Evolutionary conservation across 2,329 filamentous ascomycete species (phyloP), one percentile per base, ranked within the genome.

Genomic region (Ophiocordyceps camponoti-saundersi): DNA sequence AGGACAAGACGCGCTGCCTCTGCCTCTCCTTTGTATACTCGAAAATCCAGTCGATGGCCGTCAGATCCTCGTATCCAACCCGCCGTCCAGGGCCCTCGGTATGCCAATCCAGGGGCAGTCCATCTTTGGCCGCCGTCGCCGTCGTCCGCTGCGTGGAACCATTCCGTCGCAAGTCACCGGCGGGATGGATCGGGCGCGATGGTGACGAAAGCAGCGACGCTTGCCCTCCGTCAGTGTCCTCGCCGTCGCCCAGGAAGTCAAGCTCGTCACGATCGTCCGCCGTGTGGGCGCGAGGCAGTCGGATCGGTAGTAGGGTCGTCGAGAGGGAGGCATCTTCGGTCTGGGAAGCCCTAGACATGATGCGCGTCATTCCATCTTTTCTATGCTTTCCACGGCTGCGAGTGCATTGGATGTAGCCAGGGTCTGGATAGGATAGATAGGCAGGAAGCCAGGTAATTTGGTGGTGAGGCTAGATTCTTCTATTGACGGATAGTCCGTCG

Each of bases 11-110:
- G n/a, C 87, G 78, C 56, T 93, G 68, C 22, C 92, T 79, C 62
- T 94, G 87, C 20, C 92, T 79, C 66, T 98, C 92, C 63, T 95
- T 95, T 46, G 85, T 92, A 60, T 96, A 95, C 64, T 98, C 92
- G 57, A 95, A 96, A 59, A 96, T 96, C 92, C 92, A 98, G 68
- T 98, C 92, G 61, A 98, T 98, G 49, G 92, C 90, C 16, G 90
- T 95, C 61, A 95, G 71, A 65, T 98, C 85, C 59, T 95, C 90
- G 66, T 98, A 98, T 47, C 85, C 90, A 36, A 95, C 89, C 58
- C 92, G 79, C 46, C 87, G 78, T 1, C 89, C 89, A 0, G 86
- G 88, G 1, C 87, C 88, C 63, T 95, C 90, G 44, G 82, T 74
- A 59, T 93, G 85, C 90, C 90, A 96, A 62, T 96, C 90, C 43